phyloP scores from a whole-genome alignment of 2,329 filamentous ascomycete species.

The Dichotomopilus funicola region DNA sequence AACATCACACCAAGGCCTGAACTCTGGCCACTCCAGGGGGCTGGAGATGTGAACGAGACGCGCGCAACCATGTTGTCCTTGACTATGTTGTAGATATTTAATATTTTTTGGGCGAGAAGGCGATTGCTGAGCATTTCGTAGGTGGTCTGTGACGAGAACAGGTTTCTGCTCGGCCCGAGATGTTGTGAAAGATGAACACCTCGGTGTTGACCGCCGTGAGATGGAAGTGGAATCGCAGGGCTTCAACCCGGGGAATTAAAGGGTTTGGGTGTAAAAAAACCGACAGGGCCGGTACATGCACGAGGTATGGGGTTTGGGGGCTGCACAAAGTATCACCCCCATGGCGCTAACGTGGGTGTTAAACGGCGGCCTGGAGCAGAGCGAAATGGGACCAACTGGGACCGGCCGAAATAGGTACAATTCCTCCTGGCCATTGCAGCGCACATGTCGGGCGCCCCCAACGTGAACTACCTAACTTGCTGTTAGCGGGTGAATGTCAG shows the following conservation, averaged over 20 bases:
- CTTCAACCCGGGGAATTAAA: constrained; percentile 16
- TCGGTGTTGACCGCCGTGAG: too few relatives aligned
- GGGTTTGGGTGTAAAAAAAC: constrained; percentile 6
- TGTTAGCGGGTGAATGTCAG: neutral
- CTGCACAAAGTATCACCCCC: constrained; percentile 5
- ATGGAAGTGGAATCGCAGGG: neutral
- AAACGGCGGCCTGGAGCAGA: constrained; percentile 7
- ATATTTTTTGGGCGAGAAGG: too few relatives aligned
- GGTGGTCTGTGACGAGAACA: too few relatives aligned
- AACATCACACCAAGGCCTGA: neutral
- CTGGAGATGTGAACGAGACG: too few relatives aligned
- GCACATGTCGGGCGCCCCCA: constrained; percentile 5
- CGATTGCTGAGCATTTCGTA: too few relatives aligned
- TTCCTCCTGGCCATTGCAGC: constrained; percentile 14
- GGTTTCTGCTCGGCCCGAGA: too few relatives aligned
- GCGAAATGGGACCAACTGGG: too few relatives aligned
- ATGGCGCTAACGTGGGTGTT: constrained; percentile 11
- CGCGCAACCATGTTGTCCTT: too few relatives aligned
- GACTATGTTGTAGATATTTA: too few relatives aligned
- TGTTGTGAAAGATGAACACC: too few relatives aligned
- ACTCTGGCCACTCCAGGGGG: neutral
- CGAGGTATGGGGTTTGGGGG: constrained; percentile 2
- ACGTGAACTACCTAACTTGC: neutral
- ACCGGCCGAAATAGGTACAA: neutral
- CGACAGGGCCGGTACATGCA: constrained; percentile 5